phyloP scores from a whole-genome alignment of 2,329 filamentous ascomycete species.

The Pseudogymnoascus pannorum region DNA sequence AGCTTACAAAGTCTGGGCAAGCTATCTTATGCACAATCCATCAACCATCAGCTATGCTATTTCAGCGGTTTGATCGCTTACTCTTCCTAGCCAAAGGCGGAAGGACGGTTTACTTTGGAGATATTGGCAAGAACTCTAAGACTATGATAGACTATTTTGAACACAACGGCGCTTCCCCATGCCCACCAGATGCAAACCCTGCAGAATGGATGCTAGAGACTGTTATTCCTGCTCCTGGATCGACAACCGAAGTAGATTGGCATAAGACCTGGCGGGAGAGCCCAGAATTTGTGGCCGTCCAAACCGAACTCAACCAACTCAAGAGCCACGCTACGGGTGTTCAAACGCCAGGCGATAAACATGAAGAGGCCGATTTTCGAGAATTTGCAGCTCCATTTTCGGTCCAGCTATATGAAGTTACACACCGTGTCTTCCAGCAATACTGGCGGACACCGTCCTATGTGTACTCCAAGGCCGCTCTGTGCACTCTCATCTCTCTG shows the following conservation, averaged over 20 bases:
- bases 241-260: constrained; percentile 50
- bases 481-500: constrained; percentile 47
- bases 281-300: constrained; percentile 47
- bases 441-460: constrained; percentile 56
- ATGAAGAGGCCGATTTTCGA: constrained; percentile 49
- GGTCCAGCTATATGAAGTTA: constrained; percentile 57
- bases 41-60: constrained; percentile 46
- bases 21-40: constrained; percentile 49
- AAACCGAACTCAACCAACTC: constrained; percentile 51
- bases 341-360: constrained; percentile 34
- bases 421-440: constrained; percentile 52
- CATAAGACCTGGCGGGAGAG: constrained; percentile 64
- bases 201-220: constrained; percentile 36
- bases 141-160: constrained; percentile 59
- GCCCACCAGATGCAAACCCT: constrained; percentile 44
- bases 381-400: constrained; percentile 60
- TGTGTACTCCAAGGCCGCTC: constrained; percentile 39
- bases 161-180: constrained; percentile 43
- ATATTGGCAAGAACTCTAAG: constrained; percentile 53
- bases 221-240: constrained; percentile 36
- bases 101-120: constrained; percentile 62
- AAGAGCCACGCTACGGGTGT: constrained; percentile 49
- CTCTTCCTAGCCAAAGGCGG: constrained; percentile 59
- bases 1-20: constrained; percentile 48
- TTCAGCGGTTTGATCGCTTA: constrained; percentile 51